phyloP scores from a whole-genome alignment of 139 green algal genomes.

The Monoraphidium neglectum region DNA sequence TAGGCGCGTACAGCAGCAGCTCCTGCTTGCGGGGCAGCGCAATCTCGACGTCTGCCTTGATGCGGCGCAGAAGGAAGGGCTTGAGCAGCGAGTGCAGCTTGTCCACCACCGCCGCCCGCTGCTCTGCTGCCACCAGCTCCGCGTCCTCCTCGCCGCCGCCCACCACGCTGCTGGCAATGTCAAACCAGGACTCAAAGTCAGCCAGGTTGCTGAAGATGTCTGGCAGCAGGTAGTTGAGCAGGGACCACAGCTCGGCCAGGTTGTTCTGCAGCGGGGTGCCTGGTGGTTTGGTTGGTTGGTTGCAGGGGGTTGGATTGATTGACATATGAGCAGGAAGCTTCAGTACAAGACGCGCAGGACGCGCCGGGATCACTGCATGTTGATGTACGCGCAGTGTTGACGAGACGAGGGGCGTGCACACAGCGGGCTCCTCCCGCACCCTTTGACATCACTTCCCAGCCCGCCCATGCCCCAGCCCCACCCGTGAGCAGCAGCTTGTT shows the following conservation, averaged over 20 bases:
- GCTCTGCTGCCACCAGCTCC: constrained; percentile 72
- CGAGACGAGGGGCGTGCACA: too few relatives aligned
- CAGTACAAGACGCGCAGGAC: too few relatives aligned
- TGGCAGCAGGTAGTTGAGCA: constrained; percentile 98
- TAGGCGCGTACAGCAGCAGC: constrained; percentile 87
- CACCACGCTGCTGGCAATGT: constrained; percentile 57
- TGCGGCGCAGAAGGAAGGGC: constrained; percentile 90
- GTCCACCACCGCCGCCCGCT: constrained; percentile 59
- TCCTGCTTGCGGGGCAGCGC: constrained; percentile 87
- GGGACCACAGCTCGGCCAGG: constrained; percentile 94
- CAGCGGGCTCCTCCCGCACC: too few relatives aligned
- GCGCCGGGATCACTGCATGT: too few relatives aligned
- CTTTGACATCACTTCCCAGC: too few relatives aligned
- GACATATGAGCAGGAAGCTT: too few relatives aligned
- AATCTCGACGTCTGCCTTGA: constrained; percentile 91
- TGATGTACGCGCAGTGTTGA: too few relatives aligned
- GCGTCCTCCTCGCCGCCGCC: constrained; percentile 18
- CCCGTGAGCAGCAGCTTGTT: constrained; percentile 96
- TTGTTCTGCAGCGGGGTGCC: constrained; percentile 99
- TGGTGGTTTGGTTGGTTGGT: too few relatives aligned
- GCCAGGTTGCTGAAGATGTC: constrained; percentile 84
- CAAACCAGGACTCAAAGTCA: constrained; percentile 95
- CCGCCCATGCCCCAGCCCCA: constrained; percentile 27
- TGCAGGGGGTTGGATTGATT: too few relatives aligned
- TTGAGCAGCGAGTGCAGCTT: constrained; percentile 93